Percentiles rank a stretch among this genome's conserved stretches.
Evolutionary conservation across 345 rosid genomes (phyloP).

Genomic region (Eucalyptus curtisii): DNA sequence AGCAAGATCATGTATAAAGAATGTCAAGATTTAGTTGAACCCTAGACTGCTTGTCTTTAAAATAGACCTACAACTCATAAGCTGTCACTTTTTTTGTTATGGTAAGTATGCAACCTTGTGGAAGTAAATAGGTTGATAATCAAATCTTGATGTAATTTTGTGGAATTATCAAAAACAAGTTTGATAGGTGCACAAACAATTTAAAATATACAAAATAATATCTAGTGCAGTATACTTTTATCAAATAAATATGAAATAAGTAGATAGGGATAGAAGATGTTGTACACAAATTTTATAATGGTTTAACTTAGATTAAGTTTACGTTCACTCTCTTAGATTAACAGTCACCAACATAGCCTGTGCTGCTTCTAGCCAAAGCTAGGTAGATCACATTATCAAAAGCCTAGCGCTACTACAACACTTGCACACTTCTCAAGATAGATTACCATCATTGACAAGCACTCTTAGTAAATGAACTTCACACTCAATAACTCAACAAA

Average conservation of each 20-base stretch:
- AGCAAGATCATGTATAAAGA: neutral
- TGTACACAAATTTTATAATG: neutral
- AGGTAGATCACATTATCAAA: neutral
- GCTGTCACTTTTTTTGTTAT: neutral
- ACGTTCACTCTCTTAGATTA: accelerated
- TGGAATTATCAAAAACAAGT: neutral
- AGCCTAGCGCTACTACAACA: neutral
- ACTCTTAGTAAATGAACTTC: neutral
- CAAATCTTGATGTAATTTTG: neutral
- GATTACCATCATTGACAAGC: neutral
- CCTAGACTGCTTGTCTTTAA: neutral
- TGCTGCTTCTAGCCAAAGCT: neutral
- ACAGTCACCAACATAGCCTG: neutral
- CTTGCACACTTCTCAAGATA: neutral
- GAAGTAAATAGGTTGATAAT: neutral
- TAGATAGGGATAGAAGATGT: neutral
- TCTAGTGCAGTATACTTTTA: neutral
- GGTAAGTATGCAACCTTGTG: neutral
- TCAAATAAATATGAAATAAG: neutral
- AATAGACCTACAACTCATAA: neutral
- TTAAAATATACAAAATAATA: neutral
- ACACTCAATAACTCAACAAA: neutral
- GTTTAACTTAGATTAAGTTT: neutral
- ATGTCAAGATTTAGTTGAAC: neutral
- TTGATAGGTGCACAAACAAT: neutral